Evolutionary conservation across 2,329 filamentous ascomycete genomes (phyloP).

Genomic region (Epichloe hybrida): DNA sequence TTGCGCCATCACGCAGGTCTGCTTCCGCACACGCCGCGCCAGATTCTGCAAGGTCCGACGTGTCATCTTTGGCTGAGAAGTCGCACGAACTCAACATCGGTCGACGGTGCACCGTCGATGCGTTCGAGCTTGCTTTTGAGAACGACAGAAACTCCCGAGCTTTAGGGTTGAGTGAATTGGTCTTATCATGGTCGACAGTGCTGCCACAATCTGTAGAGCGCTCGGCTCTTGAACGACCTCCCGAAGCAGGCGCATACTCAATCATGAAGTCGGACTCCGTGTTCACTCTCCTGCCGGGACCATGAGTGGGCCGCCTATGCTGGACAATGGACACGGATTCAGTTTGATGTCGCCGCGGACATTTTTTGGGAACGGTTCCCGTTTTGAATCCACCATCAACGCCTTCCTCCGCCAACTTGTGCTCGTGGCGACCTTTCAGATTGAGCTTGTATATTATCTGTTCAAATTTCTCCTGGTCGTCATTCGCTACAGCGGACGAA

Average conservation of each 20-base stretch:
- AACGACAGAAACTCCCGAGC: constrained; percentile 9
- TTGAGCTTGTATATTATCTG: constrained; percentile 16
- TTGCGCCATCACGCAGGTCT: not conserved
- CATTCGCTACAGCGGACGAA: not conserved
- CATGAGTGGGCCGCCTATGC: not conserved
- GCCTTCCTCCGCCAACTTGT: not conserved
- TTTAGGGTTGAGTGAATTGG: constrained; percentile 9
- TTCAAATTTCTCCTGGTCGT: constrained; percentile 11
- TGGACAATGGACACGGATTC: not conserved
- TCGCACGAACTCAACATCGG: not conserved
- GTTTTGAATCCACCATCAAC: not conserved
- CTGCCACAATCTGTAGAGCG: not conserved
- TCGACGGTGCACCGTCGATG: not conserved
- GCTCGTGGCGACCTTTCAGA: constrained; percentile 1
- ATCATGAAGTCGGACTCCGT: constrained; percentile 8
- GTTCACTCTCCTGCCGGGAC: constrained; percentile 4
- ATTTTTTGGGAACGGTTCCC: not conserved
- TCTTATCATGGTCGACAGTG: not conserved
- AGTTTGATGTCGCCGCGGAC: not conserved
- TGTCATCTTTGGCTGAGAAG: not conserved
- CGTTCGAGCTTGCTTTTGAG: not conserved
- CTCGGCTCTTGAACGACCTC: not conserved
- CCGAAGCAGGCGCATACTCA: not conserved
- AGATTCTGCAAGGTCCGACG: not conserved
- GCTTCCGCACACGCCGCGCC: not conserved